Evolutionary conservation across 192 early-diverging fungal species (phyloP).

Genomic region (Pecoramyces ruminantium): DNA sequence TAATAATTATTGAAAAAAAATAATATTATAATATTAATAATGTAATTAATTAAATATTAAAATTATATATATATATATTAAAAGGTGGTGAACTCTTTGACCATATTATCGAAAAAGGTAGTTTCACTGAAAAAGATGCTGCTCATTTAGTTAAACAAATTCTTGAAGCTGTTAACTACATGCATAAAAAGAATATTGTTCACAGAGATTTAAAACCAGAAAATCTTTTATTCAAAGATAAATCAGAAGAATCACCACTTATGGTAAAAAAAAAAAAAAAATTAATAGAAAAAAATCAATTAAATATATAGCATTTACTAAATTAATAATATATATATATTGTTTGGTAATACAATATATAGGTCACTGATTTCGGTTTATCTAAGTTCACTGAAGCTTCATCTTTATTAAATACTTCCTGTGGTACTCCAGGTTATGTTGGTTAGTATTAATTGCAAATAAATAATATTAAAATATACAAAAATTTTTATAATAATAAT

Average conservation of each 20-base stretch:
- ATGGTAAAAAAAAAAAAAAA: not conserved
- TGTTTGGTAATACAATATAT: no score
- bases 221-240: constrained; percentile 19
- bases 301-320: no score
- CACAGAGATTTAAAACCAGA: constrained; percentile 36
- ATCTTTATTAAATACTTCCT: not conserved
- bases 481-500: no score
- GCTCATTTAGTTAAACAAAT: constrained; percentile 18
- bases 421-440: not conserved
- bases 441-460: not conserved
- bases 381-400: not conserved
- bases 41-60: no score
- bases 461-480: no score
- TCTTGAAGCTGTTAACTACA: constrained; percentile 21
- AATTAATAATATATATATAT: no score
- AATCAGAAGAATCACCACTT: not conserved
- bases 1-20: no score
- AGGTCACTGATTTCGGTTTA: not conserved
- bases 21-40: no score
- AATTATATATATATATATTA: no score
- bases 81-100: constrained; percentile 41
- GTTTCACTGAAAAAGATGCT: constrained; percentile 30
- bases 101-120: constrained; percentile 22
- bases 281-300: no score
- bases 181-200: constrained; percentile 23